Evolutionary conservation across 805 yeast genomes (phyloP), one percentile per base, ranked within the genome.

Genomic region (Yarrowia hollandica): DNA sequence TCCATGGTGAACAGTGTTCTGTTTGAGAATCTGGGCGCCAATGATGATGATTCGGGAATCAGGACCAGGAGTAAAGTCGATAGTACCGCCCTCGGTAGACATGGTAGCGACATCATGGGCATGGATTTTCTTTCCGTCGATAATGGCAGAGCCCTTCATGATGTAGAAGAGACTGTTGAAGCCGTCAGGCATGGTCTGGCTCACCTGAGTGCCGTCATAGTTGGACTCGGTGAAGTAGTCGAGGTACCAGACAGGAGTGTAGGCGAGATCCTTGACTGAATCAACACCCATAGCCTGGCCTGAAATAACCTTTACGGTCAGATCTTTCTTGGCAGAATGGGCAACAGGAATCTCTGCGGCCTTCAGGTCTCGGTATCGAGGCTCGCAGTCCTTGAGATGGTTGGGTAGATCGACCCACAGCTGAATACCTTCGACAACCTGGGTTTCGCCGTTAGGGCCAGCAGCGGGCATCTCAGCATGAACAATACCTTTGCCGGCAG

Each of bases 401-500:
- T 74, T 80, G 21, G 92, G 96, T 66, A 84, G 77, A 69, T 87
- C 94, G 37, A 88, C 91, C 96, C 96, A 89, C 7, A 39, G 46
- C 8, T 39, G 46, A 30, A 39, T 39, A n/a, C 46, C 46, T 11
- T 39, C 46, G 10, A 39, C 46, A 11, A 39, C 46, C 30, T 39
- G 31, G 2, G 9, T 11, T 16, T 39, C 46, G 1, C 46, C 46
- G 7, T 39, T 23, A 10, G 46, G 46, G 11, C 46, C 46, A 5
- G 46, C 19, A 10, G 46, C 46, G 23, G 96, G 96, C 82, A 89
- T 88, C 68, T 89, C 96, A 3, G 89, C 80, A 70, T 89, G 96
- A 44, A 86, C 88, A 35, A 88, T 80, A 60, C 92, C 96, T 66
- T 79, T 80, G 60, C 96, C 96, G 5, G 96, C 96, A 38, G 96